phyloP scores from a whole-genome alignment of 768 basidiomycete genomes.

The Gyrodon lividus region DNA sequence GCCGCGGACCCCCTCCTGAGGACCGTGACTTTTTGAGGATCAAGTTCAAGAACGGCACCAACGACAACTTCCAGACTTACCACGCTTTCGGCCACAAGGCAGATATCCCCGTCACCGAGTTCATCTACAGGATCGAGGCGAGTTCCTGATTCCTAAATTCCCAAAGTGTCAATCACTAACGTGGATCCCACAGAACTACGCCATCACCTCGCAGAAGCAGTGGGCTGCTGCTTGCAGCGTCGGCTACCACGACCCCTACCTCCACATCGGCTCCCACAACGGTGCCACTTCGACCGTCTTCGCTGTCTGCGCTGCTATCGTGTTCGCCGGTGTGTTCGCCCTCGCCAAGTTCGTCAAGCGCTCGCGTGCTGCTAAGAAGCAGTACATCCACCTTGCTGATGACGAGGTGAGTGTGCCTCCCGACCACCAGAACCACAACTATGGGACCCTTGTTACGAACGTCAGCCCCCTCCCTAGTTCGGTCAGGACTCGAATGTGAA shows the following conservation, averaged over 20 bases:
- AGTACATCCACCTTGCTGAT: conserved; percentile 36
- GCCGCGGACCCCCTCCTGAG: conserved; percentile 71
- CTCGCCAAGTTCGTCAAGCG: conserved; percentile 37
- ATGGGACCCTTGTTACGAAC: conserved; percentile 12
- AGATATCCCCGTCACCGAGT: conserved; percentile 81
- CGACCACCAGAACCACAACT: conserved; percentile 1
- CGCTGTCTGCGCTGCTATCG: conserved; percentile 36
- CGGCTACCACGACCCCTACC: conserved; percentile 30
- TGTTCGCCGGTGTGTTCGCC: conserved; percentile 33
- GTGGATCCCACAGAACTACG: conserved; percentile 37
- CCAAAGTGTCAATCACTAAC: not conserved
- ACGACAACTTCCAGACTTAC: conserved; percentile 58
- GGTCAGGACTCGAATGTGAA: conserved; percentile 5
- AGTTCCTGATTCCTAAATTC: conserved; percentile 8
- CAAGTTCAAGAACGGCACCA: conserved; percentile 83
- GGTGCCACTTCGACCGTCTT: conserved; percentile 33
- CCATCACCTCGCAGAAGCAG: conserved; percentile 43
- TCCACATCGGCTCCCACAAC: conserved; percentile 31
- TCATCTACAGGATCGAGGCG: conserved; percentile 81
- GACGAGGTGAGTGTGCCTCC: conserved; percentile 33
- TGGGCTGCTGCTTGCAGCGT: conserved; percentile 43
- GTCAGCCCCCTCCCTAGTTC: conserved; percentile 2
- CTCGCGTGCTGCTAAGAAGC: conserved; percentile 31
- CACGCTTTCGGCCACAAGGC: conserved; percentile 73
- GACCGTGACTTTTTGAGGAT: conserved; percentile 79